Evolutionary conservation across 129 eudicot species (phyloP).

Genomic region (Saussurea involucrata): DNA sequence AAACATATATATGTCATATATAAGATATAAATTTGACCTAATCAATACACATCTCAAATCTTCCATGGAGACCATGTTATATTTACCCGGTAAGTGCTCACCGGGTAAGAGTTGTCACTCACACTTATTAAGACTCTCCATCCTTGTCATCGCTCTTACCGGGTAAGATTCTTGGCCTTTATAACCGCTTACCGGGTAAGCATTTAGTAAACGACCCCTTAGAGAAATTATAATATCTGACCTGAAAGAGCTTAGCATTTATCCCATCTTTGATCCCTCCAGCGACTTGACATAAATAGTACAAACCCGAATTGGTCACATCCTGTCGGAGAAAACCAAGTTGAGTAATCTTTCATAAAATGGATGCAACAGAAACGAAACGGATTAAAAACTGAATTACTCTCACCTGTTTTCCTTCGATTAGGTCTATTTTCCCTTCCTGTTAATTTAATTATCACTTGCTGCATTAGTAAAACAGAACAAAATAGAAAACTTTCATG

Average conservation of each 20-base stretch:
- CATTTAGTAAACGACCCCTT: too few relatives aligned
- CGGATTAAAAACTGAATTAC: neutral
- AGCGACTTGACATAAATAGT: slow-evolving; percentile 81
- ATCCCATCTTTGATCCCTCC: slow-evolving; percentile 66
- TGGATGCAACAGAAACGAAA: neutral
- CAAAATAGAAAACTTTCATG: neutral
- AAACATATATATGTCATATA: neutral
- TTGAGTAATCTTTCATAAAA: neutral
- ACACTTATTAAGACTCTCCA: too few relatives aligned
- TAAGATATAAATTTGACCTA: neutral
- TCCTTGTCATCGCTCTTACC: too few relatives aligned
- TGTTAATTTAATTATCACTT: slow-evolving; percentile 25
- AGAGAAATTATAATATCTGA: slow-evolving; percentile 16
- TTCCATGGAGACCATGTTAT: too few relatives aligned
- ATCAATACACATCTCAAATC: neutral
- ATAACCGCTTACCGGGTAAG: too few relatives aligned
- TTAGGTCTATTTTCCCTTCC: slow-evolving; percentile 92
- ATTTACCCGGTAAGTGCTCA: too few relatives aligned
- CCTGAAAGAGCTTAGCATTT: slow-evolving; percentile 58
- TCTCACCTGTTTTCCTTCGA: slow-evolving; percentile 83
- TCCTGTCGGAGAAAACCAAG: slow-evolving; percentile 43
- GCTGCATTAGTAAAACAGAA: neutral
- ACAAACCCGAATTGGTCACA: slow-evolving; percentile 70
- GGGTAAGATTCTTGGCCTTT: too few relatives aligned
- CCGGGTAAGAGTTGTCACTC: too few relatives aligned